Evolutionary conservation across 495 filamentous ascomycete genomes (phyloP), one percentile per base, ranked within the genome.

Genomic region (Chaetomium tenue): DNA sequence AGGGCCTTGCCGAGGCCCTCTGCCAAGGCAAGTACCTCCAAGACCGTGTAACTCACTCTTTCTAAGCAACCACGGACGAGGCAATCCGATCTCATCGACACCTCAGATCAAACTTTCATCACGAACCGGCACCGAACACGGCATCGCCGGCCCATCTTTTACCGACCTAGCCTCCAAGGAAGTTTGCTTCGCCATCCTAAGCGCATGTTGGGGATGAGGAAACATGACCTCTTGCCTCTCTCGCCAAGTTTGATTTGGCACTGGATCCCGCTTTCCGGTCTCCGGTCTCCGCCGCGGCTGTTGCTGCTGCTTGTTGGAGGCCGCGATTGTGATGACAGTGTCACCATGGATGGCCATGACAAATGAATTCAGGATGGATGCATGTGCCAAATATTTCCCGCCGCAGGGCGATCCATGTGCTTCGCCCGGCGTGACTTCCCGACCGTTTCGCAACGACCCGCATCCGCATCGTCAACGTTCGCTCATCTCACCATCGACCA

Each of bases 111-210:
- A 33, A 16, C 52, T 30, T 37, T 5, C 23, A 52, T 52, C 22
- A 26, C 23, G 23, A 52, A 52, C 48, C 23, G 48, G 22, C 48
- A 47, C 44, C 7, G 48, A 52, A 13, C 23, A 28, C 25, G 50
- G 46, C 25, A 52, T 18, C 50, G 12, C 23, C 50, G 50, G 25
- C 23, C 4, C 12, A 30, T 13, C 22, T 42, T 20, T 39, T 12
- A 20, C 20, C 9, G 33, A 40, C 15, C 30, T 40, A 5, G 37
- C 18, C 16, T 22, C 30, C 20, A 26, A 28, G 18, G 33, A 9
- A 46, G 39, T 58, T 47, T 59, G 57, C 57, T 59, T 16, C 40
- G 57, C 57, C 57, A 48, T 55, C 16, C 26, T 20, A 55, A 6
- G 9, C 16, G 18, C 26, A 4, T 48, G 46, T 48, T 48, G 46